Evolutionary conservation across 345 rosid genomes (phyloP).

Genomic region (Kandelia obovata): DNA sequence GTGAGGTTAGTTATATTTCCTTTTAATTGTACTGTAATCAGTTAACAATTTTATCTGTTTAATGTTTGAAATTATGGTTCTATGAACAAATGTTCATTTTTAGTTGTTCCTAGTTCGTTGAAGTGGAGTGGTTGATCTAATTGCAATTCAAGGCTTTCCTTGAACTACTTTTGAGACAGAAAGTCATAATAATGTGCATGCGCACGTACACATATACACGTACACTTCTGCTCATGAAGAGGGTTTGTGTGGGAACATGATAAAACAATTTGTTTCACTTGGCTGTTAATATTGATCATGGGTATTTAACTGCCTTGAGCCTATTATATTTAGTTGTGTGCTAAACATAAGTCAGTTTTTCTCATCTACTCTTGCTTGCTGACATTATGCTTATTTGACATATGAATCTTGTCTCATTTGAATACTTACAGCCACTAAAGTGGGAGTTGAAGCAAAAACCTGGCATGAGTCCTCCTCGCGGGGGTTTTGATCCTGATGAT

Average conservation of each 20-base stretch:
- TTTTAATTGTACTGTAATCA: not conserved
- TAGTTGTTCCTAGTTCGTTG: not conserved
- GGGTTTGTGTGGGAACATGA: too few relatives aligned
- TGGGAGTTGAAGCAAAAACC: slow-evolving; percentile 98
- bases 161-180: not conserved
- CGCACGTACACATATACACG: too few relatives aligned
- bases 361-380: not conserved
- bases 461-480: slow-evolving; percentile 96
- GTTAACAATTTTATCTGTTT: not conserved
- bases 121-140: not conserved
- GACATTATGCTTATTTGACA: not conserved
- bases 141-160: not conserved
- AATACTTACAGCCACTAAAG: slow-evolving; percentile 63
- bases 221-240: too few relatives aligned
- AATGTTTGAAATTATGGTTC: not conserved
- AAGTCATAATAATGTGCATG: not conserved
- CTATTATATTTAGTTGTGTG: not conserved
- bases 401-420: not conserved
- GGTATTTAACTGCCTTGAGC: too few relatives aligned
- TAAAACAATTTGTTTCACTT: too few relatives aligned
- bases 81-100: not conserved
- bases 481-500: slow-evolving; percentile 83
- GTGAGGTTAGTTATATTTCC: slow-evolving; percentile 54
- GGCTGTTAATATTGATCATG: too few relatives aligned
- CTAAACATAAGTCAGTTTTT: not conserved